Evolutionary conservation across 495 filamentous ascomycete genomes (phyloP).

Genomic region (Chlorociboria aeruginascens): DNA sequence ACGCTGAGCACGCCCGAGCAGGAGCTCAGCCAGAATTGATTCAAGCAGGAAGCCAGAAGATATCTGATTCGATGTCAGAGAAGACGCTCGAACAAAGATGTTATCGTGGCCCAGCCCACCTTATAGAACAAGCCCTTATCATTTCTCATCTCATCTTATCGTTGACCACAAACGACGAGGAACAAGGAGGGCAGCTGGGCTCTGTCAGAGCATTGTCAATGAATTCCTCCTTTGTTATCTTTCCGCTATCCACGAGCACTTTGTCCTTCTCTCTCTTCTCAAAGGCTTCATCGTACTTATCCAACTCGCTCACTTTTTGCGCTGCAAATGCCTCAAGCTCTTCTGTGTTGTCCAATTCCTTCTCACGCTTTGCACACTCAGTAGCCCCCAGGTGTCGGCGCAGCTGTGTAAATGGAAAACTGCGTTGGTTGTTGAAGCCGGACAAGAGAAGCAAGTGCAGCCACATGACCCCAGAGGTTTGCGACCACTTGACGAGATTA

Average conservation of each 20-base stretch:
- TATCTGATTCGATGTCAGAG: too few species aligned
- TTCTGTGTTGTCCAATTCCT: slow-evolving; percentile 1
- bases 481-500: slow-evolving; percentile 18
- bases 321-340: slow-evolving; percentile 3
- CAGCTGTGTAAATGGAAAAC: slow-evolving; percentile 10
- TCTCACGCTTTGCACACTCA: slow-evolving; percentile 16
- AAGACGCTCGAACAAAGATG: too few species aligned
- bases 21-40: too few species aligned
- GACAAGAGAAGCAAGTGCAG: slow-evolving; percentile 23
- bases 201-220: background rate
- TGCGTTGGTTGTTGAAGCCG: slow-evolving; percentile 22
- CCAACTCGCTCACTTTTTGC: slow-evolving; percentile 2
- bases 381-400: slow-evolving; percentile 17
- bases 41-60: too few species aligned
- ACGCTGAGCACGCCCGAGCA: too few species aligned
- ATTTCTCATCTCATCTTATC: too few species aligned
- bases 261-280: slow-evolving; percentile 20
- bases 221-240: slow-evolving; percentile 23
- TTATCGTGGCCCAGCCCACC: too few species aligned
- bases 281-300: slow-evolving; percentile 19
- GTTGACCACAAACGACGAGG: too few species aligned
- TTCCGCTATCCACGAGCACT: slow-evolving; percentile 18
- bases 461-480: slow-evolving; percentile 25
- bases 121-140: too few species aligned
- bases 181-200: too few species aligned